Base-by-base conservation (phyloP, 2,329 filamentous ascomycete genomes). In the Aspergillus sp. region DNA sequence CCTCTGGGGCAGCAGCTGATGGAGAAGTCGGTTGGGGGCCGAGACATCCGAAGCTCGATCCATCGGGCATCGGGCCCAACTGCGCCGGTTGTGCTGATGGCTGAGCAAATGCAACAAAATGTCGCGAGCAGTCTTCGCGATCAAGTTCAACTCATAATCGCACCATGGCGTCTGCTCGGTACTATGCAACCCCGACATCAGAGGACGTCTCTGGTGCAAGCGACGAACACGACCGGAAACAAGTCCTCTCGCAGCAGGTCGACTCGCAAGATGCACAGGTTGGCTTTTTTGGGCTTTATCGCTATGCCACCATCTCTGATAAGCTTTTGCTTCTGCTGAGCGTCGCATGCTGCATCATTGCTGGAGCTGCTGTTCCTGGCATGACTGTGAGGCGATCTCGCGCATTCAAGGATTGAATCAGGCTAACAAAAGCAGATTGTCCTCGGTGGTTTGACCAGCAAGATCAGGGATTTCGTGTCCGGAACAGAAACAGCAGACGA, bases 401-500 rank as follows among this genome's bases (percentile, higher is more conserved):
- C 4, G 9, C 13, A 5, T 7, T 54, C 7, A n/a, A n/a, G n/a
- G n/a, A n/a, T 13, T 31, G 28, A 22, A n/a, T 22, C 34, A 23
- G 22, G 38, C 54, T 68, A 54, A 69, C 54, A 60, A 9, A 57
- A n/a, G 25, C 68, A 79, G 78, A 80, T 86, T 61, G 74, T 96
- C 38, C 96, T 96, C 70, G 92, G 92, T 64, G 86, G 88, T 55
- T 82, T 96, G 43, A 87, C 92, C 61, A 86, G 86, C 4, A 85
- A 84, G 1, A 96, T 96, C 73, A 85, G 90, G 69, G 73, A 81
- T 23, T 91, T 87, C 68, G 85, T 90, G 66, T 75, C 80, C 22
- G 34, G 3, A 78, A 79, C 7, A 72, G 71, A 0, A 79, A 84
- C 19, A 72, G 77, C 1, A 83, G 72, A 81, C 43, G 78, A 81